These are phyloP conservation scores for Coemansia sp. DNA, from an alignment of 192 early-diverging fungal genomes.

Conservation along the genomic window DNA sequence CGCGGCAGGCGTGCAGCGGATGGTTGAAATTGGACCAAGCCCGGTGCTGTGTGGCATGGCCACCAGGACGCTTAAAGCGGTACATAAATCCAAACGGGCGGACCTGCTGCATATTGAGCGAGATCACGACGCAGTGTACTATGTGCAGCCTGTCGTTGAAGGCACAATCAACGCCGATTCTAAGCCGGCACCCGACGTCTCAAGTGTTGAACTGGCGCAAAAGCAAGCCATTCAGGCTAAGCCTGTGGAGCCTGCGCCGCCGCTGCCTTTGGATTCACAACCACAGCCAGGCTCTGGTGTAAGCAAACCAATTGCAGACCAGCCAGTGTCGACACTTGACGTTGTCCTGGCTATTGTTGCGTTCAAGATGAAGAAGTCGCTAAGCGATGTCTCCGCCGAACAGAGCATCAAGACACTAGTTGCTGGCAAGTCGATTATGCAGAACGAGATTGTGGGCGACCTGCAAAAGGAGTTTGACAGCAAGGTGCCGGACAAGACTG, in stretches of 20 bases:
- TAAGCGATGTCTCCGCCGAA: constrained; percentile 64
- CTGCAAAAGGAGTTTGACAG: constrained; percentile 89
- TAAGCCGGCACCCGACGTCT: background rate
- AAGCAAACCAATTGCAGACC: constrained; percentile 55
- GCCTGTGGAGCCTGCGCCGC: background rate
- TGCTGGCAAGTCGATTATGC: constrained; percentile 91
- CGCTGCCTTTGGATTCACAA: background rate
- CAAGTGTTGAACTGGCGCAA: no score
- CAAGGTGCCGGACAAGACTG: constrained; percentile 84
- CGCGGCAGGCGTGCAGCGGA: constrained; percentile 70
- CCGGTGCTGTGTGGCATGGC: constrained; percentile 91
- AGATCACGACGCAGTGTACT: constrained; percentile 21
- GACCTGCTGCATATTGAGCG: constrained; percentile 20
- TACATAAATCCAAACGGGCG: background rate
- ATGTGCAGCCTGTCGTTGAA: background rate
- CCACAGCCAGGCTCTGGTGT: background rate
- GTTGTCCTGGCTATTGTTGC: constrained; percentile 77
- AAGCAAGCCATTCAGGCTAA: no score
- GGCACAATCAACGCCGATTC: background rate
- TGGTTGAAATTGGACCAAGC: constrained; percentile 87
- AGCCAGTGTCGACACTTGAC: constrained; percentile 70
- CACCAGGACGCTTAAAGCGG: constrained; percentile 34
- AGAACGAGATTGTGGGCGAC: constrained; percentile 96
- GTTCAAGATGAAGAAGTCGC: constrained; percentile 85
- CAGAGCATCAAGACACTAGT: constrained; percentile 81